Evolutionary conservation across 148 eudicot species (phyloP).

Genomic region (Diospyros lotus): DNA sequence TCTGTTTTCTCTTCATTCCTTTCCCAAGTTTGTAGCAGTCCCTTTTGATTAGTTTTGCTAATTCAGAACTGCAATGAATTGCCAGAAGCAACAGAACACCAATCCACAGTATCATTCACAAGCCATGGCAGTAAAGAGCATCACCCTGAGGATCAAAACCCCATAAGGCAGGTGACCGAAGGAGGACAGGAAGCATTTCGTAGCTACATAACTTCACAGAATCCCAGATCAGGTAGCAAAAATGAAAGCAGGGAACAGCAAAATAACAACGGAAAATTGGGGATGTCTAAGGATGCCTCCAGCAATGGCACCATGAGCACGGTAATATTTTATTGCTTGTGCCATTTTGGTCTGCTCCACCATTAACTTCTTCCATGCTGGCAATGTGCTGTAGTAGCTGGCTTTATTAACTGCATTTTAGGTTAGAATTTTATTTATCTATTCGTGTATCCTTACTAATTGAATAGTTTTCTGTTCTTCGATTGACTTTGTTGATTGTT

Average conservation of each 20-base stretch:
- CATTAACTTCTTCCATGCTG: conserved; percentile 7
- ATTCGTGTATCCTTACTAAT: background rate
- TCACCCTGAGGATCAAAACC: conserved; percentile 25
- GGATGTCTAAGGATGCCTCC: conserved; percentile 8
- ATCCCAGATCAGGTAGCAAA: conserved; percentile 10
- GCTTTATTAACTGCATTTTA: background rate
- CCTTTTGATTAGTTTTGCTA: too few species aligned
- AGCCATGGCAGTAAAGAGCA: conserved; percentile 5
- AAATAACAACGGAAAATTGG: background rate
- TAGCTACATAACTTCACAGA: conserved; percentile 1
- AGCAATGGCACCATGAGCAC: background rate
- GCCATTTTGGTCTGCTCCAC: background rate
- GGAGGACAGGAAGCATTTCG: conserved; percentile 7
- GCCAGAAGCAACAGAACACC: conserved; percentile 34
- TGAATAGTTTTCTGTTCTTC: background rate
- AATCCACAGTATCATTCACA: conserved; percentile 12
- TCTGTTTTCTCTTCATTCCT: background rate
- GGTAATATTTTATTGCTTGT: conserved; percentile 10
- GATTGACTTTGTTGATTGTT: conserved; percentile 3
- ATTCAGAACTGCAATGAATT: background rate
- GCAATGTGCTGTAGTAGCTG: background rate
- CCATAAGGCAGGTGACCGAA: conserved; percentile 54
- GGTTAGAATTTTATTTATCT: background rate
- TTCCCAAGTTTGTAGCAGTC: background rate
- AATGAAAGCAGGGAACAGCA: conserved; percentile 7